A percentile compares a stretch with the other conserved stretches of the same genome.
phyloP scores from a whole-genome alignment of 305 asterid genomes.

The Fraxinus baroniana region DNA sequence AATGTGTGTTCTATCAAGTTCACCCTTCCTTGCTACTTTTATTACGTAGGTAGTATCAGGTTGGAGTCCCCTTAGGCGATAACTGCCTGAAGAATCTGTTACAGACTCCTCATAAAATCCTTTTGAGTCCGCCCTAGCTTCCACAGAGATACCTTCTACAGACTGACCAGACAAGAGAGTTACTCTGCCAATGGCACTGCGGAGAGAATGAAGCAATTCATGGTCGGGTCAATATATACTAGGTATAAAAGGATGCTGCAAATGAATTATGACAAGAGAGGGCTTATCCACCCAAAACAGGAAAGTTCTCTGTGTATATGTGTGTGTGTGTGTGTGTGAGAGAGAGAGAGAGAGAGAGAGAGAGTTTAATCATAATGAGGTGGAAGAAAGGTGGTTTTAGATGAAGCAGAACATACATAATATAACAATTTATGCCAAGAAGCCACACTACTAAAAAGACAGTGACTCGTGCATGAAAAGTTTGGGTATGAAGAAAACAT shows the following conservation, averaged over 20 bases:
- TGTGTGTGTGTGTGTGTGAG: background rate
- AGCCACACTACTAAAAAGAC: background rate
- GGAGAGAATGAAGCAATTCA: conserved; percentile 29
- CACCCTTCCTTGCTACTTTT: conserved; percentile 68
- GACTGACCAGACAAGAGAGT: conserved; percentile 90
- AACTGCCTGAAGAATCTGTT: conserved; percentile 79
- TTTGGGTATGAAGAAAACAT: background rate
- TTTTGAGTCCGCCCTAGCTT: conserved; percentile 88
- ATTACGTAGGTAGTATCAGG: conserved; percentile 73
- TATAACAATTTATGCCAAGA: conserved; percentile 3
- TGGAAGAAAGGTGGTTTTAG: conserved; percentile 1
- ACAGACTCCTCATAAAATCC: conserved; percentile 90
- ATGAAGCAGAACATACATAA: conserved; percentile 9
- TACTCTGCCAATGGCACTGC: conserved; percentile 85
- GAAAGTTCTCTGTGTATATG: background rate
- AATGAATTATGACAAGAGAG: background rate
- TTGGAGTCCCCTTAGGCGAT: conserved; percentile 89
- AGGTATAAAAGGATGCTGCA: background rate
- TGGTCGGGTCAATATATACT: conserved; percentile 2
- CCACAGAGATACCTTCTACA: conserved; percentile 79
- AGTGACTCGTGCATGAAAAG: conserved; percentile 5
- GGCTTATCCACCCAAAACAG: background rate
- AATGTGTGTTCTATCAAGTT: conserved; percentile 43
- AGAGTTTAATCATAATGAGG: background rate
- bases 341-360: background rate